Evolutionary conservation across 345 rosid genomes (phyloP).

Genomic region (Salix arbutifolia): DNA sequence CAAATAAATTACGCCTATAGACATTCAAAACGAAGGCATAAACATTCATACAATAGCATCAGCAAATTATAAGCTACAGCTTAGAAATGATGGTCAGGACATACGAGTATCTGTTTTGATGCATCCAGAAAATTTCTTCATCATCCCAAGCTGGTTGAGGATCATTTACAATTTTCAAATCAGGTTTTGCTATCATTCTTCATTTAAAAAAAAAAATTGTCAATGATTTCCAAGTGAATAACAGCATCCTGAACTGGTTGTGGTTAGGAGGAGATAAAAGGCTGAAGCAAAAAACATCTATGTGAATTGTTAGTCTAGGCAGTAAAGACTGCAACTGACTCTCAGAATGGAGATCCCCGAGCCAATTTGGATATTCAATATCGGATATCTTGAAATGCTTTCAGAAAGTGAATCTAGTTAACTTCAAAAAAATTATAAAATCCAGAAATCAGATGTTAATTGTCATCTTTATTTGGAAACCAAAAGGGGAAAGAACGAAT

Average conservation of each 20-base stretch:
- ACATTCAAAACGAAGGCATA: neutral
- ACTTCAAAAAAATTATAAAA: neutral
- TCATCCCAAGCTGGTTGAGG: neutral
- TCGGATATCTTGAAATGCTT: neutral
- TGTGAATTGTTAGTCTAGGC: neutral
- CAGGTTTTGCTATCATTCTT: neutral
- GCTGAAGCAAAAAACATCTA: neutral
- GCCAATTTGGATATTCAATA: neutral
- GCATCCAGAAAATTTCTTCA: neutral
- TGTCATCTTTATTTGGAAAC: neutral
- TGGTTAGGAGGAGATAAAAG: neutral
- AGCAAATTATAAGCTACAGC: conserved; percentile 1
- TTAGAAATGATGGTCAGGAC: neutral
- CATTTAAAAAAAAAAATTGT: neutral
- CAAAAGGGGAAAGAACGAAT: neutral
- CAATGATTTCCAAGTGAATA: neutral
- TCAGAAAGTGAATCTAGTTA: neutral
- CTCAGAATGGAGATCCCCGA: neutral
- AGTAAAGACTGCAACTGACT: neutral
- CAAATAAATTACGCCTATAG: neutral
- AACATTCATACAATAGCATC: neutral
- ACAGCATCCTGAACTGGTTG: neutral
- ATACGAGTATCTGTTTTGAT: neutral
- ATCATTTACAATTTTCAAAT: neutral
- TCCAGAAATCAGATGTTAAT: neutral